Evolutionary conservation across 208 protist species (phyloP).

Genomic region (Wallacemonas sp.): DNA sequence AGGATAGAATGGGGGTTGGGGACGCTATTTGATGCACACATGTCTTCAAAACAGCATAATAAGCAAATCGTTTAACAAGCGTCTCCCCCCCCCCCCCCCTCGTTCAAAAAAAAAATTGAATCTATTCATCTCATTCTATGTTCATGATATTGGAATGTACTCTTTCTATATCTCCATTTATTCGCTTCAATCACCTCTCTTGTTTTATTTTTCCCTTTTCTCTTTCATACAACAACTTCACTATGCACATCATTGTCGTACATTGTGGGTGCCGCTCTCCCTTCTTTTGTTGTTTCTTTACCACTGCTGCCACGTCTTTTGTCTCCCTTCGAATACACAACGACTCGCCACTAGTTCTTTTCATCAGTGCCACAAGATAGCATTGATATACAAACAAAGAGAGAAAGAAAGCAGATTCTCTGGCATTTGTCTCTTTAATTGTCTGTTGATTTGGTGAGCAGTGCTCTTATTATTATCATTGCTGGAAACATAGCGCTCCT

Average conservation of each 20-base stretch:
- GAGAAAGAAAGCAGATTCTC: too few species aligned
- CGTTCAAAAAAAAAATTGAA: neutral
- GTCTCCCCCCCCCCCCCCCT: neutral
- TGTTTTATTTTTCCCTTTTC: conserved; percentile 1
- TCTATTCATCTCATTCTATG: neutral
- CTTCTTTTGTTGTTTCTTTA: conserved; percentile 8
- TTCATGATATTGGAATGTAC: neutral
- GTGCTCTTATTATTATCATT: neutral
- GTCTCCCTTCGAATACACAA: neutral
- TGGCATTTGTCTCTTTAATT: neutral
- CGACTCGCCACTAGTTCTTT: too few species aligned
- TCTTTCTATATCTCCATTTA: neutral
- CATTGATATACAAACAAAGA: too few species aligned
- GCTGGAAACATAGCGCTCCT: too few species aligned
- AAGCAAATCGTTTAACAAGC: neutral
- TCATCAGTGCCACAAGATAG: too few species aligned
- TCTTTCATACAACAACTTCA: too few species aligned
- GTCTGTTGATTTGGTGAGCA: neutral
- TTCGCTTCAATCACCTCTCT: neutral
- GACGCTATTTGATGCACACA: too few species aligned
- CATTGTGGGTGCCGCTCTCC: too few species aligned
- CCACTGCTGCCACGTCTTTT: neutral
- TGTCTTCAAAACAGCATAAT: too few species aligned
- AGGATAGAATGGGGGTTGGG: too few species aligned
- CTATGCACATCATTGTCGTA: too few species aligned